phyloP scores from a whole-genome alignment of 2,329 filamentous ascomycete genomes.

The Alternaria postmessia region DNA sequence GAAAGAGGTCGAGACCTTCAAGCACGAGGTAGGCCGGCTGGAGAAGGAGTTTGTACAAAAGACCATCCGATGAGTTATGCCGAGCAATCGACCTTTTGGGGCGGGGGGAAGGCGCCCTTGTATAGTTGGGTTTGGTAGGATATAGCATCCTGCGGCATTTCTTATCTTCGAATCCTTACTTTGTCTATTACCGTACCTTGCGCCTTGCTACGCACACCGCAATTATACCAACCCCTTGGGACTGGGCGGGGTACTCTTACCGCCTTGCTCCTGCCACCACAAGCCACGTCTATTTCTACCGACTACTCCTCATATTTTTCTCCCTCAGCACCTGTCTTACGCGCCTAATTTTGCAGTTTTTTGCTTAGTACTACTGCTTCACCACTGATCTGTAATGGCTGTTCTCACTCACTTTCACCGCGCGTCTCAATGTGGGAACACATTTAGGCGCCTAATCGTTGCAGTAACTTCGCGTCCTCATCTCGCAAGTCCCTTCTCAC shows the following conservation, averaged over 20 bases:
- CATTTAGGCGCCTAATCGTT: background rate
- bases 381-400: background rate
- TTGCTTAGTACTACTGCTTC: background rate
- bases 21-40: slow-evolving; percentile 83
- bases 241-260: background rate
- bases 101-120: slow-evolving; percentile 19
- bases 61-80: slow-evolving; percentile 62
- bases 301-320: background rate
- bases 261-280: background rate
- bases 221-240: background rate
- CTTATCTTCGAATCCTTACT: background rate
- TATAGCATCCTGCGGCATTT: slow-evolving; percentile 12
- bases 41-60: slow-evolving; percentile 90
- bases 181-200: background rate
- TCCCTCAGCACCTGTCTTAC: background rate
- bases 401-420: background rate
- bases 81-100: background rate
- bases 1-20: slow-evolving; percentile 90
- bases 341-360: background rate
- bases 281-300: background rate
- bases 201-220: too few species aligned
- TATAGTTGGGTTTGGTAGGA: slow-evolving; percentile 33
- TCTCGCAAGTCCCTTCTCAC: background rate
- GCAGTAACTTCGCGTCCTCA: background rate
- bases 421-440: background rate